Evolutionary conservation across 2,329 filamentous ascomycete genomes (phyloP), one percentile per base, ranked within the genome.

Genomic region (Aspergillus japonicus): DNA sequence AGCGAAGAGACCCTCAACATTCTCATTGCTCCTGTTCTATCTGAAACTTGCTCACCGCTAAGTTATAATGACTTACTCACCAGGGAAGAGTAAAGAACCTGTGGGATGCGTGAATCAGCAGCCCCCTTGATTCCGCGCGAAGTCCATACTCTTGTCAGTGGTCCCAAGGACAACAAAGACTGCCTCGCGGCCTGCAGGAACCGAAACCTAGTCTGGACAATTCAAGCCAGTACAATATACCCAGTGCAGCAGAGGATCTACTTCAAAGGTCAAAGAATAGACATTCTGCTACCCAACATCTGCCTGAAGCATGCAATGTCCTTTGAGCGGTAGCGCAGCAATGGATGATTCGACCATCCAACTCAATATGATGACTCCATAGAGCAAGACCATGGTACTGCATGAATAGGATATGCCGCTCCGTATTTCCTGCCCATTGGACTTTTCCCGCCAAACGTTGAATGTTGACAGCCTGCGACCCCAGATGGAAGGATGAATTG

Each of bases 401-500:
- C 16, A n/a, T 44, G 16, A 8, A 16, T 16, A 44, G 16, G 39
- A 44, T n/a, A 6, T 16, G 39, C 6, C 14, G 39, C 16, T 19
- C 14, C 14, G 39, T 44, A n/a, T 44, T 44, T 44, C 39, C 39
- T 44, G 14, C 16, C 16, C 33, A 35, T 44, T 44, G 16, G 39
- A 16, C 16, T 42, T n/a, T n/a, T 42, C 39, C 39, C 16, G 4
- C 16, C 39, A 14, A n/a, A n/a, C 16, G 6, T 42, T 8, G 39
- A 19, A 44, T 6, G n/a, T 19, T 44, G 16, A 44, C 39, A 44
- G 39, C 39, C 16, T 16, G 16, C 39, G 39, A 19, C 39, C 16
- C 39, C 39, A 19, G 16, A 44, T 44, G 53, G 33, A 39, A 53
- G 51, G 51, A 53, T 53, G 51, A 53, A 53, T 44, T 53, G 51